Evolutionary conservation across 345 rosid species (phyloP), one percentile per base, ranked within the genome.

Genomic region (Limnanthes douglasii): DNA sequence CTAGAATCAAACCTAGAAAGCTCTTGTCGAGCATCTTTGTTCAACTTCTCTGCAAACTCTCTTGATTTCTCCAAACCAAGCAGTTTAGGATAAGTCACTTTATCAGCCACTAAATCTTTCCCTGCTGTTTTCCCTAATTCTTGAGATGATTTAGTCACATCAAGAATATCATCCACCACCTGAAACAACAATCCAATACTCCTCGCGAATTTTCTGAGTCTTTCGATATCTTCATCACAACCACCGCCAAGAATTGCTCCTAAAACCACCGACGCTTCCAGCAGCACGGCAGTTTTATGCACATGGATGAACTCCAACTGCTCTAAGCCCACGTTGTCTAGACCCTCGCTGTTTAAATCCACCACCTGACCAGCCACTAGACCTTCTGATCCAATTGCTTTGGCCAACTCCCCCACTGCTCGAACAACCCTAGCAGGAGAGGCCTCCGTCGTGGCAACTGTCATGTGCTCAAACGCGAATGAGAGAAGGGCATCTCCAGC

Each of bases 41-140:
- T 70, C 83, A 90, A 62, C 36, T 70, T 65, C 27, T 53, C 63
- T 0, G 96, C 94, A 9, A 90, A 75, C 8, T 73, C 72, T 59
- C 57, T 63, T 0, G 98, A 75, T 43, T 70, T 64, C 51, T 84
- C 85, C 11, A 90, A 45, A 23, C 98, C 98, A 64, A 90, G 30
- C n/a, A 84, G 53, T 58, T 78, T 90, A 0, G 98, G 96, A 42
- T 80, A 90, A 0, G 94, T 90, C 6, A 50, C 43, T 26, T 84
- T 84, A 54, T 80, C 93, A 0, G 96, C 94, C 34, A 75, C 64
- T 68, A 90, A 54, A 41, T 90, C 98, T 57, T 90, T 90, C 11
- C 98, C 96, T 0, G 94, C 98, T 2, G 98, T 84, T 62, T 90
- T 84, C 13, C 98, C 98, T 41, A 84, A 26, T 36, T 90, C 94